Evolutionary conservation across 495 filamentous ascomycete genomes (phyloP).

Genomic region (Aspergillus heteromorphus): DNA sequence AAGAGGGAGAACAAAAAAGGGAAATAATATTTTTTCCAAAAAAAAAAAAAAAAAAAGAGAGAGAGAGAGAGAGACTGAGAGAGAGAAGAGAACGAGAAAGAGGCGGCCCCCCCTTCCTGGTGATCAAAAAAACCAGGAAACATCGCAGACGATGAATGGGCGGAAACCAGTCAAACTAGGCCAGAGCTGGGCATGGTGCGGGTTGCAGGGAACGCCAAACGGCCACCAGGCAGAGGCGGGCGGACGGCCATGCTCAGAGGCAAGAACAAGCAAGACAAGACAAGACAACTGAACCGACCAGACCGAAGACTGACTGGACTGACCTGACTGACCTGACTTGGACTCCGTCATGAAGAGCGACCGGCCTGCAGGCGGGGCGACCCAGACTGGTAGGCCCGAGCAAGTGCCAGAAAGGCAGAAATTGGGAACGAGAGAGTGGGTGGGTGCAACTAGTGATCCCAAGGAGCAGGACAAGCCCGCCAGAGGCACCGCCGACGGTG

Average conservation of each 20-base stretch:
- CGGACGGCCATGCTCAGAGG: not conserved
- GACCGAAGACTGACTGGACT: slow-evolving; percentile 13
- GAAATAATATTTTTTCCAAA: not conserved
- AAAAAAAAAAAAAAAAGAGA: slow-evolving; percentile 9
- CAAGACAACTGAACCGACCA: not conserved
- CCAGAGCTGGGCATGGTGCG: slow-evolving; percentile 12
- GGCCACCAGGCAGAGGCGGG: slow-evolving; percentile 3
- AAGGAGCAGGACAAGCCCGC: slow-evolving; percentile 19
- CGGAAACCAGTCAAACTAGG: slow-evolving; percentile 10
- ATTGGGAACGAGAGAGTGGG: slow-evolving; percentile 5
- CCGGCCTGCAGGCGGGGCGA: slow-evolving; percentile 18
- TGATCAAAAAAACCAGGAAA: slow-evolving; percentile 11
- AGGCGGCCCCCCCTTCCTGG: slow-evolving; percentile 8
- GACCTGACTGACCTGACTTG: no score
- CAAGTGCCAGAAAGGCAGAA: slow-evolving; percentile 12
- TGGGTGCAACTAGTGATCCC: slow-evolving; percentile 24
- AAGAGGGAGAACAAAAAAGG: not conserved
- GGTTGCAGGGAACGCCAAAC: slow-evolving; percentile 13
- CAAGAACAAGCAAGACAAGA: not conserved
- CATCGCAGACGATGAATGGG: slow-evolving; percentile 9
- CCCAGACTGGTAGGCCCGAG: slow-evolving; percentile 20
- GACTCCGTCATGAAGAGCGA: slow-evolving; percentile 9
- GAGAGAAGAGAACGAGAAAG: slow-evolving; percentile 5
- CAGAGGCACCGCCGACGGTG: slow-evolving; percentile 13
- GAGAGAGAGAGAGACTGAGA: no score